These are phyloP conservation scores for Termitomyces sp. DNA, from an alignment of 768 basidiomycete genomes.

Conservation along the genomic window DNA sequence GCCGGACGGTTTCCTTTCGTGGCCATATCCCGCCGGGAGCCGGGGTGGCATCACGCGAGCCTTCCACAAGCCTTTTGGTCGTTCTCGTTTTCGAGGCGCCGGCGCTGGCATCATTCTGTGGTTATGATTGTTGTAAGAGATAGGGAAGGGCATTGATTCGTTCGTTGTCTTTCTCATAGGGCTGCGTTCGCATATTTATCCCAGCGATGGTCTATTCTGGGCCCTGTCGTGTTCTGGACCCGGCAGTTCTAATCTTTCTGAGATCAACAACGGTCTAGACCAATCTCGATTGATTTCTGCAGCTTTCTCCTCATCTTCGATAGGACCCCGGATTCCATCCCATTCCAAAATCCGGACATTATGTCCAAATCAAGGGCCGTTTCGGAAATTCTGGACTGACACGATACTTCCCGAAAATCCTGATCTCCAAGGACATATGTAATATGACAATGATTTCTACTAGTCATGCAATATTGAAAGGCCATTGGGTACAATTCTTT, in stretches of 20 bases:
- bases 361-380: too few species aligned
- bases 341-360: not conserved
- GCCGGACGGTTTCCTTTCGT: conserved; percentile 16
- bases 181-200: conserved; percentile 19
- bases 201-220: conserved; percentile 15
- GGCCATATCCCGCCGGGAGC: conserved; percentile 17
- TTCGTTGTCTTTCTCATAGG: conserved; percentile 8
- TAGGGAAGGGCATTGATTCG: conserved; percentile 23
- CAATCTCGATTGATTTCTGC: conserved; percentile 8
- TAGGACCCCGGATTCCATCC: not conserved
- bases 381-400: too few species aligned
- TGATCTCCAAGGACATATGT: too few species aligned
- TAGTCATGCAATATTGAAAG: too few species aligned
- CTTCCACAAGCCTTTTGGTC: conserved; percentile 42
- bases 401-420: too few species aligned
- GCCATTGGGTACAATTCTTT: too few species aligned
- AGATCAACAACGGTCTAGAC: conserved; percentile 11
- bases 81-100: conserved; percentile 18
- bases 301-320: not conserved
- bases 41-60: conserved; percentile 32
- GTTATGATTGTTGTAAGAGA: conserved; percentile 17
- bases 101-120: conserved; percentile 14
- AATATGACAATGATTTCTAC: too few species aligned
- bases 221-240: conserved; percentile 13
- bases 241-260: conserved; percentile 3